These are phyloP conservation scores for Phytophthora syringae DNA, from an alignment of 352 stramenopile species.

Conservation along the genomic window DNA sequence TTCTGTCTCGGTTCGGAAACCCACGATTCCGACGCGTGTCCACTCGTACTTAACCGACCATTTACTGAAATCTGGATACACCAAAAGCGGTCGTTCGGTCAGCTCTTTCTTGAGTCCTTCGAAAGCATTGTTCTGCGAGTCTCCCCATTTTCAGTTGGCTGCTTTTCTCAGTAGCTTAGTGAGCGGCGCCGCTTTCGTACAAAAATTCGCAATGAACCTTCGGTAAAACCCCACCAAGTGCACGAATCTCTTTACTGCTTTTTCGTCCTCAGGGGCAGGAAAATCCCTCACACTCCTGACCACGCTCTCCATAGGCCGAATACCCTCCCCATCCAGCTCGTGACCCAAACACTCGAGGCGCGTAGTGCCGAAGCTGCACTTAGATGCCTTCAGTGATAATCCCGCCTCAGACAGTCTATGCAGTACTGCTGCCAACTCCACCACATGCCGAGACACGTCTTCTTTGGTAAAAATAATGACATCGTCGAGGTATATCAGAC, in stretches of 20 bases:
- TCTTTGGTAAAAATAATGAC: too few relatives aligned
- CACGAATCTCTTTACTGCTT: constrained; percentile 25
- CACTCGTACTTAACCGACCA: too few relatives aligned
- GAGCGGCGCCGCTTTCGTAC: constrained; percentile 11
- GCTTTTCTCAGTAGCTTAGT: constrained; percentile 29
- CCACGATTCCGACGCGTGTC: constrained; percentile 4
- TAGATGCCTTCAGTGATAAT: too few relatives aligned
- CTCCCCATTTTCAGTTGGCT: constrained; percentile 19
- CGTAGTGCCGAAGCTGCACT: too few relatives aligned
- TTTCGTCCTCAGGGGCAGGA: constrained; percentile 13
- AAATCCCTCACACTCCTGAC: constrained; percentile 11
- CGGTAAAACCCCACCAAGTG: constrained; percentile 32
- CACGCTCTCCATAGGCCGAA: constrained; percentile 11
- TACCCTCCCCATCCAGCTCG: constrained; percentile 18
- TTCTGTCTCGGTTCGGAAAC: constrained; percentile 16
- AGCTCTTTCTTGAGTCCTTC: constrained; percentile 14
- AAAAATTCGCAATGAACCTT: constrained; percentile 25
- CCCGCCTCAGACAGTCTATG: too few relatives aligned
- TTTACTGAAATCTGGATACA: constrained; percentile 33
- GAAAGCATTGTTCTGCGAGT: constrained; percentile 21
- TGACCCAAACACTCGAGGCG: too few relatives aligned
- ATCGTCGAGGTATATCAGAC: too few relatives aligned
- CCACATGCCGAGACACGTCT: too few relatives aligned
- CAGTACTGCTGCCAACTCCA: too few relatives aligned
- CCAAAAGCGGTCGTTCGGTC: not conserved